A percentile compares a stretch with the other conserved stretches of the same genome.
phyloP scores from a whole-genome alignment of 306 rosid species.

The Adenanthera pavonina region DNA sequence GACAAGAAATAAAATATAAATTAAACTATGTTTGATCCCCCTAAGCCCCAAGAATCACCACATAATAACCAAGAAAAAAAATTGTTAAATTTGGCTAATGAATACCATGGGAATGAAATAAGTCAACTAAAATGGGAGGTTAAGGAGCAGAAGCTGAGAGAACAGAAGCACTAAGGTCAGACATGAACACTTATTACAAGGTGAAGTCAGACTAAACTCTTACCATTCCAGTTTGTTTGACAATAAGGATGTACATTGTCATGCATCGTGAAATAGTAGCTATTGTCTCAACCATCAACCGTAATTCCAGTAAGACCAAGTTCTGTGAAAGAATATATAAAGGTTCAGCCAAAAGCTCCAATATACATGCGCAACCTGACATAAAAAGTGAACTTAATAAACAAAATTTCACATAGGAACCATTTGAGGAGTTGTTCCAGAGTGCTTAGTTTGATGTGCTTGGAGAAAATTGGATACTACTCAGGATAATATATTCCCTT shows the following conservation, averaged over 20 bases:
- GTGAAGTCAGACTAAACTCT: slow-evolving; percentile 40
- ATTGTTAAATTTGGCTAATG: background rate
- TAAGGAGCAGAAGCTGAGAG: background rate
- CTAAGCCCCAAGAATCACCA: background rate
- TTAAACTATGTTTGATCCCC: background rate
- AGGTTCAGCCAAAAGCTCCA: slow-evolving; percentile 96
- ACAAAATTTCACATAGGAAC: slow-evolving; percentile 9
- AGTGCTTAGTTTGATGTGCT: slow-evolving; percentile 5
- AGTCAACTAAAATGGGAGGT: background rate
- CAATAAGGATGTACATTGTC: slow-evolving; percentile 73
- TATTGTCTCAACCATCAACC: slow-evolving; percentile 80
- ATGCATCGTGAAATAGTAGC: slow-evolving; percentile 87
- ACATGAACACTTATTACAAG: background rate
- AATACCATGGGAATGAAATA: background rate
- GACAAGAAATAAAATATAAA: slow-evolving; percentile 13
- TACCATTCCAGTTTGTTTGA: slow-evolving; percentile 69
- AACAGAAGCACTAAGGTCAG: background rate
- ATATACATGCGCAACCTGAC: slow-evolving; percentile 87
- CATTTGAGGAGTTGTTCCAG: slow-evolving; percentile 25
- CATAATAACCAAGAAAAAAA: background rate
- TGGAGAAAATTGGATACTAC: slow-evolving; percentile 6
- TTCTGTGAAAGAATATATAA: slow-evolving; percentile 88
- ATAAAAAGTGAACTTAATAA: slow-evolving; percentile 38
- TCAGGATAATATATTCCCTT: background rate
- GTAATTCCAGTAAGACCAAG: slow-evolving; percentile 75